These are phyloP conservation scores for Trichoderma asperellum DNA, from an alignment of 2,329 filamentous ascomycete species.

Conservation along the genomic window DNA sequence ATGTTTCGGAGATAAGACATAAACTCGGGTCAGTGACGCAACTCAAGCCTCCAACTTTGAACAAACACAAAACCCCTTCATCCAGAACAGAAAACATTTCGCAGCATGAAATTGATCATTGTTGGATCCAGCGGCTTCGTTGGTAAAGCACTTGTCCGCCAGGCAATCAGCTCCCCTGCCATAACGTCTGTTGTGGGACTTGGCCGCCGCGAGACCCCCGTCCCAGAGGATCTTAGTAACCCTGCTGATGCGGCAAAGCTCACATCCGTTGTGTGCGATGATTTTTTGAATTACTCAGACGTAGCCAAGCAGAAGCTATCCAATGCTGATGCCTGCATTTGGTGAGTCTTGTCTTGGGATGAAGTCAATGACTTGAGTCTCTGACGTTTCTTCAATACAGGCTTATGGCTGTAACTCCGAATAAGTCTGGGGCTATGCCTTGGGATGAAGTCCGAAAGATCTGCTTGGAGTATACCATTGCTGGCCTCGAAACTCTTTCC, in stretches of 20 bases:
- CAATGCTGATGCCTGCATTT: constrained; percentile 50
- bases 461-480: constrained; percentile 44
- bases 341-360: constrained; percentile 35
- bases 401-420: constrained; percentile 50
- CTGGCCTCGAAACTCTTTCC: constrained; percentile 43
- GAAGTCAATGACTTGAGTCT: not conserved
- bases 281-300: constrained; percentile 49
- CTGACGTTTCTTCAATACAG: constrained; percentile 27
- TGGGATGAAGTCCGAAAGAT: constrained; percentile 46
- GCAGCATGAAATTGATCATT: constrained; percentile 49
- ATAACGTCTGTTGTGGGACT: constrained; percentile 49
- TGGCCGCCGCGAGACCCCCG: constrained; percentile 43
- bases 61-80: not conserved
- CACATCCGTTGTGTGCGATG: constrained; percentile 44
- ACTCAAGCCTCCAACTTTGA: not conserved
- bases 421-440: constrained; percentile 37
- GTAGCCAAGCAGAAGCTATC: constrained; percentile 45
- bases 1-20: not conserved
- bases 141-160: constrained; percentile 49
- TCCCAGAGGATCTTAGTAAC: constrained; percentile 33
- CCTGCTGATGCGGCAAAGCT: constrained; percentile 43
- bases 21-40: not conserved
- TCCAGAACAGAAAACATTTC: too few relatives aligned
- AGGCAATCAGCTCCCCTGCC: constrained; percentile 43
- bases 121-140: constrained; percentile 50